Base-by-base conservation (phyloP, 1,139 yeast species). In the Magnusiomyces tetraspermus region DNA sequence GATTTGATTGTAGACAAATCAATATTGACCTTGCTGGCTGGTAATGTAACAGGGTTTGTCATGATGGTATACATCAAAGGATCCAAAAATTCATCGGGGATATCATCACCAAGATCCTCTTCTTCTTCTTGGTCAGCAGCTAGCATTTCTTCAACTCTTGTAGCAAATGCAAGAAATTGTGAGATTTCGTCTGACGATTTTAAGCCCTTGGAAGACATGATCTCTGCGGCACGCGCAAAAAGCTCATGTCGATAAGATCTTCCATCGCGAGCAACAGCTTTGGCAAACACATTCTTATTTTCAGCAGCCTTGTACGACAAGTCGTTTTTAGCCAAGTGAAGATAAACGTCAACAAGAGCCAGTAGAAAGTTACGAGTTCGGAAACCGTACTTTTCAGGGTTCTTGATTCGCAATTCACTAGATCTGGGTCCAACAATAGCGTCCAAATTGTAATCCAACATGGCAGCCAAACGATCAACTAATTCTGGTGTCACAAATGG, bases 381-480 rank as follows among this genome's bases (percentile, higher is more conserved):
- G 67, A 92, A 92, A 41, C 80, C 79, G 66, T 89, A 90, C 62
- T 83, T 81, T 58, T 84, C 88, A 0, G 97, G 97, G 58, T 85
- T 78, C 56, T 77, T 76, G 28, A 92, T 98, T 67, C 87, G 88
- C 60, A 92, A 76, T 55, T 85, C 89, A 13, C 92, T 79, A 70
- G 96, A 90, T 65, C 85, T 85, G 17, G 97, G 97, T 0, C 99
- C 99, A 23, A 90, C 97, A 70, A 92, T 74, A 10, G 92, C 88
- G 45, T 82, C 86, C 57, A 92, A 73, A 66, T 92, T 92, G 69
- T 90, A 92, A 70, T 92, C 86, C 65, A 92, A 73, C 99, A 92
- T 92, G 48, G 96, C 89, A 0, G 98, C 96, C 57, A 92, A 73
- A 67, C 98, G 77, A 62, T 88, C 96, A 46, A 92, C 96, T 62